These are phyloP conservation scores for Fusarium miscanthi DNA, from an alignment of 2,329 filamentous ascomycete genomes.

Conservation along the genomic window DNA sequence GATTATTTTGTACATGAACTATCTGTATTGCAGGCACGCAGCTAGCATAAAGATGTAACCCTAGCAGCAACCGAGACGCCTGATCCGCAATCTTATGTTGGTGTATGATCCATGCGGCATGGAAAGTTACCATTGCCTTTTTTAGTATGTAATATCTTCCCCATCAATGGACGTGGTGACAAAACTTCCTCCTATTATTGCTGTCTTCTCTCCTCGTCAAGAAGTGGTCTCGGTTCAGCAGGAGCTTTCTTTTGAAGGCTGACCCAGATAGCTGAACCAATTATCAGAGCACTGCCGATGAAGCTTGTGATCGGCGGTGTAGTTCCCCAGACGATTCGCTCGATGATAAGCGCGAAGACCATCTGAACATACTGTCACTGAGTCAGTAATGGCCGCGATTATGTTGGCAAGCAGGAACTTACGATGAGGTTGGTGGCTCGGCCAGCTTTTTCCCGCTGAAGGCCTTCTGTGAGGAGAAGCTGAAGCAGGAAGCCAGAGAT, in stretches of 20 bases:
- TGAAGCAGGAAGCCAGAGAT: conserved; percentile 82
- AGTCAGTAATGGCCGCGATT: not conserved
- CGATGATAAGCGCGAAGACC: conserved; percentile 52
- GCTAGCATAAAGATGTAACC: fast-evolving
- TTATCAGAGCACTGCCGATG: conserved; percentile 54
- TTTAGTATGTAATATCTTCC: too few species aligned
- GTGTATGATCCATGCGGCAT: not conserved
- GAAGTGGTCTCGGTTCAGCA: conserved; percentile 33
- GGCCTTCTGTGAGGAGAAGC: conserved; percentile 77
- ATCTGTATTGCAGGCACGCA: not conserved
- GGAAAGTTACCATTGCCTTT: fast-evolving
- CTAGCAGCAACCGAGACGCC: fast-evolving
- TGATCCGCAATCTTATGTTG: fast-evolving
- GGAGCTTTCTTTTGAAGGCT: conserved; percentile 54
- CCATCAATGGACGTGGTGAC: fast-evolving
- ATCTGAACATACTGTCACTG: conserved; percentile 47
- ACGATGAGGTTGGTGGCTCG: conserved; percentile 49
- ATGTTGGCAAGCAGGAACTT: fast-evolving
- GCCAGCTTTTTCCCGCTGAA: conserved; percentile 72
- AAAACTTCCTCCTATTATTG: fast-evolving
- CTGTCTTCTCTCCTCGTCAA: conserved; percentile 52
- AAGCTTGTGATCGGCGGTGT: conserved; percentile 53
- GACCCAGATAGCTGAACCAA: conserved; percentile 56
- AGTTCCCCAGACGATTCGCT: conserved; percentile 57
- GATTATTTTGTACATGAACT: not conserved